phyloP scores from a whole-genome alignment of 805 yeast species.

The Spencermartinsiella europaea region DNA sequence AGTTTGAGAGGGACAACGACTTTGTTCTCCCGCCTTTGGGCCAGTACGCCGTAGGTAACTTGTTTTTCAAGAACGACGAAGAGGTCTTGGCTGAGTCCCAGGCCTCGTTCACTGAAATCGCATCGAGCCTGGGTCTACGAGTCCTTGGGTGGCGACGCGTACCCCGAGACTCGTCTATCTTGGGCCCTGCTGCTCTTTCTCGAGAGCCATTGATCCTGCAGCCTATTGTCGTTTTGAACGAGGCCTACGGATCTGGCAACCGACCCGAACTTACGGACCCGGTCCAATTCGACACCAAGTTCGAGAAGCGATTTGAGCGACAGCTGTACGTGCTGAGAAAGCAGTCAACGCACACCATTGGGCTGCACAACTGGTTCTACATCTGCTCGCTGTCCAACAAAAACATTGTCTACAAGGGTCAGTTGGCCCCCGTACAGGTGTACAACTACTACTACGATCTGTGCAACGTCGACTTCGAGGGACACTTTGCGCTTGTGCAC shows the following conservation, averaged over 20 bases:
- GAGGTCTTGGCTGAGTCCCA: constrained; percentile 65
- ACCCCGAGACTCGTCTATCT: constrained; percentile 88
- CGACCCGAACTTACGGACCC: constrained; percentile 31
- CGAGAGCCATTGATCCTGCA: constrained; percentile 89
- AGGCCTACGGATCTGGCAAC: constrained; percentile 39
- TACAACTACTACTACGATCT: constrained; percentile 92
- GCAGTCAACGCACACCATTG: constrained; percentile 84
- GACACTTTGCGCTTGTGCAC: constrained; percentile 94
- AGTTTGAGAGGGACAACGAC: constrained; percentile 66
- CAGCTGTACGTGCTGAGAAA: constrained; percentile 82
- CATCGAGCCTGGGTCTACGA: constrained; percentile 65
- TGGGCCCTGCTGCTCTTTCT: constrained; percentile 91
- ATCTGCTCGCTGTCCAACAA: constrained; percentile 86
- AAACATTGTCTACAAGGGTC: constrained; percentile 96
- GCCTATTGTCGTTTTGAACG: constrained; percentile 78
- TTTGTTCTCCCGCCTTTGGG: constrained; percentile 70
- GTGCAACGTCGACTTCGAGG: constrained; percentile 85
- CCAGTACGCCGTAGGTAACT: constrained; percentile 92
- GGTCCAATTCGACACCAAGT: constrained; percentile 51
- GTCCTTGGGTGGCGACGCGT: constrained; percentile 94
- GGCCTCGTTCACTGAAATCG: constrained; percentile 75
- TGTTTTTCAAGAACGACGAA: constrained; percentile 83
- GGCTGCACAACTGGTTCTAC: constrained; percentile 95
- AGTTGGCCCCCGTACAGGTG: constrained; percentile 93
- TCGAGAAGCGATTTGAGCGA: constrained; percentile 68